Percentiles rank a stretch among this genome's conserved stretches.
Conservation (phyloP, 83 land plant species). For the Picea abies region DNA sequence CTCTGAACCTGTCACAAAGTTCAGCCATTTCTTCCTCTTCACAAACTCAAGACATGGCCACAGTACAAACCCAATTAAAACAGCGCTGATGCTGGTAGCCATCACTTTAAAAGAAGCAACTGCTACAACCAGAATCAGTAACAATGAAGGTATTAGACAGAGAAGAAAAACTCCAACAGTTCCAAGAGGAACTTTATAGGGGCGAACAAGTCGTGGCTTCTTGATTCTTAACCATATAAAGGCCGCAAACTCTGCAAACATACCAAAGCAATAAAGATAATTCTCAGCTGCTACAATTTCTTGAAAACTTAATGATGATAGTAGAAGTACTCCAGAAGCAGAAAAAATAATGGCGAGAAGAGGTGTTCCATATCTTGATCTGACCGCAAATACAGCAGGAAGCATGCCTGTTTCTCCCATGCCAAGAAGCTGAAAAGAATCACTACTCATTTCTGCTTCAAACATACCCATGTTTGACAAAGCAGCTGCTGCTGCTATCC, state of each 20-base stretch:
- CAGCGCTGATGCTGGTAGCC: too few species aligned
- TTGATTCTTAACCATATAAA: slow-evolving; percentile 30
- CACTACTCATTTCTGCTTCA: slow-evolving; percentile 89
- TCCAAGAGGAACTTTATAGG: slow-evolving; percentile 19
- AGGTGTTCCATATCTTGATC: slow-evolving; percentile 77
- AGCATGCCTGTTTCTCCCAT: slow-evolving; percentile 88
- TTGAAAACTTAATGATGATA: slow-evolving; percentile 83
- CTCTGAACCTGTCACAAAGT: too few species aligned
- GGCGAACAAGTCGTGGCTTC: slow-evolving; percentile 55
- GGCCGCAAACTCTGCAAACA: slow-evolving; percentile 61
- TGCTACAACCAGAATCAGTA: slow-evolving; percentile 59
- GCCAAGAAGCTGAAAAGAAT: slow-evolving; percentile 83
- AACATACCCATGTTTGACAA: slow-evolving; percentile 87
- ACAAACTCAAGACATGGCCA: too few species aligned
- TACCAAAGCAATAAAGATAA: slow-evolving; percentile 79
- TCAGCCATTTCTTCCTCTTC: too few species aligned
- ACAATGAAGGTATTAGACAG: slow-evolving; percentile 63
- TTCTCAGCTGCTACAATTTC: slow-evolving; percentile 80
- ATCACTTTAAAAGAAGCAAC: neutral
- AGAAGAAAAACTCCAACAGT: slow-evolving; percentile 54
- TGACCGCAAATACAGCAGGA: slow-evolving; percentile 56
- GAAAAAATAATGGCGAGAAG: slow-evolving; percentile 65
- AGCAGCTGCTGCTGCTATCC: slow-evolving; percentile 77
- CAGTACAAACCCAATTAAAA: too few species aligned
- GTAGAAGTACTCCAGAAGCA: slow-evolving; percentile 69